These are phyloP conservation scores for Luffa acutangula DNA, from an alignment of 306 rosid genomes.

Conservation along the genomic window DNA sequence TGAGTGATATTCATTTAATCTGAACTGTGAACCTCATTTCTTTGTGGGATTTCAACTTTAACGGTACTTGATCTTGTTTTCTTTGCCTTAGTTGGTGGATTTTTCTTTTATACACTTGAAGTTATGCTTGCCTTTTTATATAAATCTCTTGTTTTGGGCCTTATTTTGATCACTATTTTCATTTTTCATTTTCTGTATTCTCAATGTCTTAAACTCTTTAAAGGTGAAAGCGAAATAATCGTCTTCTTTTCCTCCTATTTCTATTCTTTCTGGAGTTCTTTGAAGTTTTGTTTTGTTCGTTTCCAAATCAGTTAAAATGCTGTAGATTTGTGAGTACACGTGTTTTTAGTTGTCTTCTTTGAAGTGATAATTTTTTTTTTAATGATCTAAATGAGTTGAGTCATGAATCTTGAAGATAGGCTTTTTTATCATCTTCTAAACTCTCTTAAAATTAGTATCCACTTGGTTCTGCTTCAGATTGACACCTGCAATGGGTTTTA, in stretches of 20 bases:
- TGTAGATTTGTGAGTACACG: not conserved
- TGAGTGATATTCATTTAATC: not conserved
- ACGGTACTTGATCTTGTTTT: not conserved
- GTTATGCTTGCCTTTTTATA: not conserved
- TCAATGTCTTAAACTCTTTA: not conserved
- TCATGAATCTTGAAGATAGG: not conserved
- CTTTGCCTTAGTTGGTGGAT: conserved; percentile 16
- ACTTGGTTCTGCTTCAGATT: conserved; percentile 35
- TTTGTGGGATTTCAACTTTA: conserved; percentile 27
- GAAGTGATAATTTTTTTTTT: not conserved
- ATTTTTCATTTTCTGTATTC: not conserved
- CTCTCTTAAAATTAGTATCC: not conserved
- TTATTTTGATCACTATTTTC: not conserved
- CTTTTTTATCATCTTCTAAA: not conserved
- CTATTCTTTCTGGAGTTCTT: not conserved
- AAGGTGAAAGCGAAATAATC: not conserved
- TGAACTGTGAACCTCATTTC: conserved; percentile 3
- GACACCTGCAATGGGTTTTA: conserved; percentile 86
- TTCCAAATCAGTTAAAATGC: not conserved
- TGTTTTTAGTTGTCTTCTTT: not conserved
- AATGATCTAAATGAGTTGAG: not conserved
- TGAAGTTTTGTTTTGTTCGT: not conserved
- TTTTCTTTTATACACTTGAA: not conserved
- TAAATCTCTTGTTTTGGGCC: not conserved
- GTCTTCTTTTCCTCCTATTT: not conserved